Conservation (phyloP, 805 yeast genomes). For the Phaffomyces antillensis region DNA sequence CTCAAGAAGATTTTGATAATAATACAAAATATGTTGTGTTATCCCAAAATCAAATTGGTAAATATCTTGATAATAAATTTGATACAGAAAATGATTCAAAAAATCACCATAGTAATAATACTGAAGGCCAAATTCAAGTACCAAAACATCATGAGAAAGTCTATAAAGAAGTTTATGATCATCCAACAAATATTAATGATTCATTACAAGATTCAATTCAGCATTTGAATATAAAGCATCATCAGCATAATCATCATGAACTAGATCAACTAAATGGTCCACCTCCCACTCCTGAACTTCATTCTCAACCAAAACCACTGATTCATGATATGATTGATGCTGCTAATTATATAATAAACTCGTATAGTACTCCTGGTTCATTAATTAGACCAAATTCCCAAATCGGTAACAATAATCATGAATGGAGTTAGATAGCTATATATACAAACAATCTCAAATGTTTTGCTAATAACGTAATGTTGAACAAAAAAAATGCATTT, state of each 20-base stretch:
- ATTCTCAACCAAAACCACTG: not conserved
- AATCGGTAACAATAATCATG: constrained; percentile 9
- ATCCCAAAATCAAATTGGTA: constrained; percentile 15
- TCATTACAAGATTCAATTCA: not conserved
- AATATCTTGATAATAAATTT: constrained; percentile 13
- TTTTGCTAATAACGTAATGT: not conserved
- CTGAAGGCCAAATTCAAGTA: not conserved
- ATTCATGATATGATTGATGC: not conserved
- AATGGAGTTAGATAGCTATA: constrained; percentile 11
- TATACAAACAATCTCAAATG: not conserved
- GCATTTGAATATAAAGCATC: not conserved
- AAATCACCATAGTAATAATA: not conserved
- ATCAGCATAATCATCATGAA: not conserved
- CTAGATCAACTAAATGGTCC: not conserved
- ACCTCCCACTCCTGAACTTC: constrained; percentile 4
- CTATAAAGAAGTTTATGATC: not conserved
- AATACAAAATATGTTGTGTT: constrained; percentile 8
- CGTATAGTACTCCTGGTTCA: constrained; percentile 18
- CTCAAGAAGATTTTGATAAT: constrained; percentile 1
- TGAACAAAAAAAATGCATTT: not conserved
- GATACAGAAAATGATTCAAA: constrained; percentile 1
- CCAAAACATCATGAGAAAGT: too few relatives aligned
- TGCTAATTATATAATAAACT: constrained; percentile 11
- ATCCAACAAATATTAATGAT: not conserved
- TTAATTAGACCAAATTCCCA: constrained; percentile 14